These are phyloP conservation scores for Rhodocollybia butyracea DNA, from an alignment of 768 basidiomycete species.

Conservation along the genomic window DNA sequence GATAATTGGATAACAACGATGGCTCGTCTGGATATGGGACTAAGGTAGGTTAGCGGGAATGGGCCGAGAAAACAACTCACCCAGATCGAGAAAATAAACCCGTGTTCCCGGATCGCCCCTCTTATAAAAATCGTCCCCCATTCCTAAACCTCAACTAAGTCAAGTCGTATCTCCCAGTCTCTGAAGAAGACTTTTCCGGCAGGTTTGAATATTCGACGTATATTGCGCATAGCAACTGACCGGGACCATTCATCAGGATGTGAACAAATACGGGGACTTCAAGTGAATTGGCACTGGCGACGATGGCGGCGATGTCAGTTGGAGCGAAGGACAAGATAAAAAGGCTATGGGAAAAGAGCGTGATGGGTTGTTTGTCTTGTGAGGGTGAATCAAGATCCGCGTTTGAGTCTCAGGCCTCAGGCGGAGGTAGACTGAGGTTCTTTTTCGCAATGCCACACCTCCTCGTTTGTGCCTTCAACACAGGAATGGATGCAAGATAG, in stretches of 20 bases:
- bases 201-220: constrained; percentile 84
- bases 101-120: constrained; percentile 95
- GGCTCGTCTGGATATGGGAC: constrained; percentile 59
- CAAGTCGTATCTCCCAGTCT: constrained; percentile 93
- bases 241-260: constrained; percentile 97
- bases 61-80: constrained; percentile 34
- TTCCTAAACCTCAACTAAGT: constrained; percentile 92
- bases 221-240: constrained; percentile 72
- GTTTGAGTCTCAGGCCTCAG: no score
- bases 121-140: constrained; percentile 90
- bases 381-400: no score
- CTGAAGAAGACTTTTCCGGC: constrained; percentile 82
- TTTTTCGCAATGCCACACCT: no score
- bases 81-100: constrained; percentile 93
- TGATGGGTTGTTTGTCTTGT: no score
- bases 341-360: no score
- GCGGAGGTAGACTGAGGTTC: no score
- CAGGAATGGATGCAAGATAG: no score
- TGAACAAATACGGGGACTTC: constrained; percentile 88
- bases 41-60: constrained; percentile 8
- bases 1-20: constrained; percentile 54
- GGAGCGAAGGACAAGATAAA: no score
- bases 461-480: no score
- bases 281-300: no score
- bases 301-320: no score